Conservation (phyloP, 305 asterid species). For the Nicotiana rustica region DNA sequence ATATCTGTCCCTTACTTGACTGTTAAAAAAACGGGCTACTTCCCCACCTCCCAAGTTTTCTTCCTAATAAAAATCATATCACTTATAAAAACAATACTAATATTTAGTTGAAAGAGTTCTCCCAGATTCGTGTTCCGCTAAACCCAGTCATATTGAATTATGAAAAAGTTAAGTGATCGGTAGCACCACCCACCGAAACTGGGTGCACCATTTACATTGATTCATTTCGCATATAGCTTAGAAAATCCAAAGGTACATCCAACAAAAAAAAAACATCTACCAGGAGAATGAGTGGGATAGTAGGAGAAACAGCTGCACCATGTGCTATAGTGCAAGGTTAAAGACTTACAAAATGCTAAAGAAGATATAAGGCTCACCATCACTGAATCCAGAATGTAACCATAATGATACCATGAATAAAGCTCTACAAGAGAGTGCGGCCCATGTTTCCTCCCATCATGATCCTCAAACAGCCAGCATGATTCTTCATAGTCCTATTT, state of each 20-base stretch:
- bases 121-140: not conserved
- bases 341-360: slow-evolving; percentile 13
- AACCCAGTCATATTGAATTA: not conserved
- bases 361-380: slow-evolving; percentile 58
- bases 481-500: slow-evolving; percentile 69
- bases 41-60: slow-evolving; percentile 12
- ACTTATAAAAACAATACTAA: not conserved
- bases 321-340: slow-evolving; percentile 29
- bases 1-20: too few species aligned
- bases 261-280: slow-evolving; percentile 21
- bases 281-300: slow-evolving; percentile 20
- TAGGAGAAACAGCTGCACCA: slow-evolving; percentile 6
- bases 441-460: slow-evolving; percentile 77
- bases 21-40: not conserved
- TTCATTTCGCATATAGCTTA: slow-evolving; percentile 2
- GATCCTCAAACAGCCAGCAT: slow-evolving; percentile 88
- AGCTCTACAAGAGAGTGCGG: slow-evolving; percentile 83
- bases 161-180: not conserved
- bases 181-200: slow-evolving; percentile 20
- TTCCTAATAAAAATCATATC: not conserved
- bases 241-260: slow-evolving; percentile 13
- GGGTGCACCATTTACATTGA: not conserved
- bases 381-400: slow-evolving; percentile 61
- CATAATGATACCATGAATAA: slow-evolving; percentile 78
- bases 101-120: not conserved